These are phyloP conservation scores for Sophora flavescens DNA, from an alignment of 306 rosid genomes.

Conservation along the genomic window DNA sequence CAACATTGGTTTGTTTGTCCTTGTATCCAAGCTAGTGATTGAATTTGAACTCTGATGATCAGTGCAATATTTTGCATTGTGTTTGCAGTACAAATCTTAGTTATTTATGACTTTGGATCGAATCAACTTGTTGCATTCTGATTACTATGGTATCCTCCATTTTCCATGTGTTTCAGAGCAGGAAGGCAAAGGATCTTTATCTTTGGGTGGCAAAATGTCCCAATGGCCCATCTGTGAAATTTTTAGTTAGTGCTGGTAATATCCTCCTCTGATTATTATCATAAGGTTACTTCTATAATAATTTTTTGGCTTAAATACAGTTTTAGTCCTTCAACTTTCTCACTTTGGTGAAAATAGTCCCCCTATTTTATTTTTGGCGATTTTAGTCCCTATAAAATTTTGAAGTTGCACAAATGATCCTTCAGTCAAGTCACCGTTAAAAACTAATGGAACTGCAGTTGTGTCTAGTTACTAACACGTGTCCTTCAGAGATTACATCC, in stretches of 20 bases:
- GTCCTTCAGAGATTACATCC: too few species aligned
- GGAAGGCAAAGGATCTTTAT: conserved; percentile 90
- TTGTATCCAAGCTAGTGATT: conserved; percentile 12
- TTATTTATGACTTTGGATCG: background rate
- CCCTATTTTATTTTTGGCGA: too few species aligned
- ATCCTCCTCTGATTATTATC: conserved; percentile 30
- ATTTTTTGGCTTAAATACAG: too few species aligned
- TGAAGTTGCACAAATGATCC: too few species aligned
- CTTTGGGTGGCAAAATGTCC: conserved; percentile 95
- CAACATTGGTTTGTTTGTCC: background rate
- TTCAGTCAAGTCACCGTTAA: too few species aligned
- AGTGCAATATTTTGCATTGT: conserved; percentile 4
- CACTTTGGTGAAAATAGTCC: too few species aligned
- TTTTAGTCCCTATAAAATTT: too few species aligned
- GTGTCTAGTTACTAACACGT: too few species aligned
- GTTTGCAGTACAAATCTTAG: background rate
- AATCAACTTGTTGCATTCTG: conserved; percentile 4
- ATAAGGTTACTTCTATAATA: background rate
- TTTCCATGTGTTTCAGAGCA: conserved; percentile 70
- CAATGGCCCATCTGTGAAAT: conserved; percentile 91
- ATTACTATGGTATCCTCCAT: conserved; percentile 10
- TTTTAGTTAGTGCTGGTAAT: conserved; percentile 92
- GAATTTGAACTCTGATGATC: conserved; percentile 24
- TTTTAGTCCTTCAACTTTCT: too few species aligned
- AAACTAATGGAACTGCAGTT: too few species aligned